A percentile compares a stretch with the other conserved stretches of the same genome.
phyloP scores from a whole-genome alignment of 1,139 yeast genomes.

The Taphrina betulina region DNA sequence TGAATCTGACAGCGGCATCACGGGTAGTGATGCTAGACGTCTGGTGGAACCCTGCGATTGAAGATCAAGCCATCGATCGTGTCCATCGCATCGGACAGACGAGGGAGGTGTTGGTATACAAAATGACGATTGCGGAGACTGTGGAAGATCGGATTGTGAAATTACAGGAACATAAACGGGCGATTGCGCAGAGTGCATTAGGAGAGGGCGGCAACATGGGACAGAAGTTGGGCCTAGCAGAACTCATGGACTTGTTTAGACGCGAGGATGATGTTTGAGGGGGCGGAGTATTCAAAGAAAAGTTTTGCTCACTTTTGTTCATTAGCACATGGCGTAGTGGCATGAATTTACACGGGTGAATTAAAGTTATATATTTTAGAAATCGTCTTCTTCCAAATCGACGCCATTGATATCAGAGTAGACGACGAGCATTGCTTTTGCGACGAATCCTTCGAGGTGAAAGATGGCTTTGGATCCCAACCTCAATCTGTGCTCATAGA shows the following conservation, averaged over 20 bases:
- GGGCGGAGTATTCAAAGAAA: background rate
- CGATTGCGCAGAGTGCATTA: constrained; percentile 53
- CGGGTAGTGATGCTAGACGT: constrained; percentile 61
- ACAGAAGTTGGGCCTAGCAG: constrained; percentile 27
- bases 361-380: too few species aligned
- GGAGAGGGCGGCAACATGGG: constrained; percentile 42
- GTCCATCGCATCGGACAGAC: constrained; percentile 63
- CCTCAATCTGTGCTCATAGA: constrained; percentile 82
- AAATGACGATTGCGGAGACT: constrained; percentile 50
- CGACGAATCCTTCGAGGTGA: constrained; percentile 92
- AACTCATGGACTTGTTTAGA: constrained; percentile 29
- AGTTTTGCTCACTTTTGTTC: too few species aligned
- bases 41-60: constrained; percentile 62
- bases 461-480: constrained; percentile 86
- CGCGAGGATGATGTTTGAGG: constrained; percentile 9
- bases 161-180: constrained; percentile 54
- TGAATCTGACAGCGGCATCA: constrained; percentile 58
- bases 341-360: too few species aligned
- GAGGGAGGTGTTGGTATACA: constrained; percentile 54
- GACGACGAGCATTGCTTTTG: constrained; percentile 62
- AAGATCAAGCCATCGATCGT: constrained; percentile 61
- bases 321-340: too few species aligned
- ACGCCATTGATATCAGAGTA: constrained; percentile 29
- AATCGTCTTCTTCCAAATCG: constrained; percentile 25
- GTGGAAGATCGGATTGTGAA: constrained; percentile 55